These are phyloP conservation scores for Neostapfia colusana DNA, from an alignment of 176 grass and related monocot genomes.

Conservation along the genomic window DNA sequence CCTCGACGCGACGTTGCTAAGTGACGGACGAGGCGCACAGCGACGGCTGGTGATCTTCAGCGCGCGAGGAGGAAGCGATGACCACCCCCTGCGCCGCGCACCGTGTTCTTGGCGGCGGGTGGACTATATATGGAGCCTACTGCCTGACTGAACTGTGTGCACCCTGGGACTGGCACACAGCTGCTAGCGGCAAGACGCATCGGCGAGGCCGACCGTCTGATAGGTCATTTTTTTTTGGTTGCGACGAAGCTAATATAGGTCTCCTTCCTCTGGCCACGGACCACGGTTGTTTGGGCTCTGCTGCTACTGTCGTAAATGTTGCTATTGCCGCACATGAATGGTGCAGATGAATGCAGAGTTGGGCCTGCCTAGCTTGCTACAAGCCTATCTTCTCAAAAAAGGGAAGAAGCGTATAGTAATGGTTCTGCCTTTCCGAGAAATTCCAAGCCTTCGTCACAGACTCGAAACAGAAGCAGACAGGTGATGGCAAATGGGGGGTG, in stretches of 20 bases:
- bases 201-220: neutral
- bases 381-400: neutral
- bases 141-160: neutral
- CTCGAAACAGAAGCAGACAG: neutral
- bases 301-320: neutral
- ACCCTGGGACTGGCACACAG: neutral
- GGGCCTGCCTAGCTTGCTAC: neutral
- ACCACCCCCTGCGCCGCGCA: too few relatives aligned
- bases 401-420: neutral
- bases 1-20: neutral
- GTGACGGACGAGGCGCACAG: too few relatives aligned
- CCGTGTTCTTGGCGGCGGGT: too few relatives aligned
- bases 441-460: neutral
- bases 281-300: neutral
- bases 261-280: neutral
- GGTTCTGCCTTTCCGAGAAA: neutral
- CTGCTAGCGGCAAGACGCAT: neutral
- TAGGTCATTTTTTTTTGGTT: too few relatives aligned
- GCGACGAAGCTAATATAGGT: too few relatives aligned
- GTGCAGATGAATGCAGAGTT: neutral
- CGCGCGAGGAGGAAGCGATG: too few relatives aligned
- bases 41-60: too few relatives aligned
- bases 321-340: conserved; percentile 1
- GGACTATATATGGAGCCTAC: neutral
- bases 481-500: neutral